These are phyloP conservation scores for Arctium minus DNA, from an alignment of 129 eudicot species.

Conservation along the genomic window DNA sequence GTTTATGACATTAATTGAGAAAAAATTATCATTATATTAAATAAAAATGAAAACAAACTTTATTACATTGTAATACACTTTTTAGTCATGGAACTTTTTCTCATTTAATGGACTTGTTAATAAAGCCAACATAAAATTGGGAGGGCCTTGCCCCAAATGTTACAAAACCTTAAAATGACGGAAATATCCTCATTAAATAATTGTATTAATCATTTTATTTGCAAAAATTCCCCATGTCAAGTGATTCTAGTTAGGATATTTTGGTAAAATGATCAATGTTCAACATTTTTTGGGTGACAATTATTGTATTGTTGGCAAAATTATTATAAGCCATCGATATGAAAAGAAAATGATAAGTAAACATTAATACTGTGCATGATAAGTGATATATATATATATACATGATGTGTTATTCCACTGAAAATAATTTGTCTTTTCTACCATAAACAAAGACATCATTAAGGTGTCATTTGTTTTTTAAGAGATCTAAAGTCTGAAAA, in stretches of 20 bases:
- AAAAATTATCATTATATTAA: no score
- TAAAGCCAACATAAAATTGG: background rate
- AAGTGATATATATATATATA: background rate
- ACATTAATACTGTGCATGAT: slow-evolving; percentile 4
- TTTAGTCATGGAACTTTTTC: background rate
- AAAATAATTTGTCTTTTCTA: slow-evolving; percentile 18
- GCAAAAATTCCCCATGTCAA: background rate
- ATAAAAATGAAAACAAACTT: background rate
- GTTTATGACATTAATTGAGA: no score
- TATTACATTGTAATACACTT: background rate
- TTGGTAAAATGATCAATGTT: background rate
- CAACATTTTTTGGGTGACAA: background rate
- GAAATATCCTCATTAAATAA: background rate
- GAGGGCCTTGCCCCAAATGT: background rate
- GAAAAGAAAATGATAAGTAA: background rate
- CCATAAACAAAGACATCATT: background rate
- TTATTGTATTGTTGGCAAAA: background rate
- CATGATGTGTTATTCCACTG: slow-evolving; percentile 22
- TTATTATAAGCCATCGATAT: background rate
- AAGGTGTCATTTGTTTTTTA: no score
- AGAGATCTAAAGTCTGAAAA: no score
- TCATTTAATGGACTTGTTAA: background rate
- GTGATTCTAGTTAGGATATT: background rate
- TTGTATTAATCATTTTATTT: background rate
- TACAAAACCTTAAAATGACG: background rate